A percentile compares a stretch with the other conserved stretches of the same genome.
Conservation (phyloP, 2,329 filamentous ascomycete species). For the Harringtonia aguacate region DNA sequence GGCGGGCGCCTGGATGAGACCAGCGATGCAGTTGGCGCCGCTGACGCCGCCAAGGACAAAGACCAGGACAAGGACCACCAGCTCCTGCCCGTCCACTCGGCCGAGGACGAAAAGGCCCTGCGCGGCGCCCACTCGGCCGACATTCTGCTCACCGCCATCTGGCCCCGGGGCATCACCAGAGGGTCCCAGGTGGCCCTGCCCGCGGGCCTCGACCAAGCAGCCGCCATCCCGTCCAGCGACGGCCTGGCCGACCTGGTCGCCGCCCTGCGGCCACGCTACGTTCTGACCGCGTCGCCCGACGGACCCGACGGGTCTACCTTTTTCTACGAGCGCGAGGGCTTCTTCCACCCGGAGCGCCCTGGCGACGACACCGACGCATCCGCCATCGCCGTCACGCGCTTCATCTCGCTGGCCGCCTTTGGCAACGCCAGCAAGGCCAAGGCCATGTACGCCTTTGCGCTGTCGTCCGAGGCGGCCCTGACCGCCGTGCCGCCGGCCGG, state of each 20-base stretch:
- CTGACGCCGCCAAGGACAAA: constrained; percentile 56
- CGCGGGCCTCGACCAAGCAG: constrained; percentile 25
- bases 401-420: constrained; percentile 77
- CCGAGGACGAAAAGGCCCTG: constrained; percentile 64
- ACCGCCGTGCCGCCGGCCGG: constrained; percentile 58
- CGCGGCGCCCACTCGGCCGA: constrained; percentile 70
- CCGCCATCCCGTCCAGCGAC: constrained; percentile 45
- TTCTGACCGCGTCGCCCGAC: constrained; percentile 51
- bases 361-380: constrained; percentile 31
- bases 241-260: constrained; percentile 70
- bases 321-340: constrained; percentile 88
- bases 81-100: constrained; percentile 66
- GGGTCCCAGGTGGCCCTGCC: constrained; percentile 55
- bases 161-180: constrained; percentile 64
- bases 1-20: constrained; percentile 62
- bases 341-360: constrained; percentile 52
- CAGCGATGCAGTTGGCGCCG: constrained; percentile 1
- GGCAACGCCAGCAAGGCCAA: constrained; percentile 71
- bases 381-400: constrained; percentile 61
- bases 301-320: constrained; percentile 21
- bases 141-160: constrained; percentile 76
- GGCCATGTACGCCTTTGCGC: constrained; percentile 65
- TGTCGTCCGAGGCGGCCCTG: constrained; percentile 55
- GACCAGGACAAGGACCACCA: too few species aligned
- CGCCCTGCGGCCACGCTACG: constrained; percentile 79